phyloP scores from a whole-genome alignment of 169 alveolate genomes.

The Plasmodium inui region DNA sequence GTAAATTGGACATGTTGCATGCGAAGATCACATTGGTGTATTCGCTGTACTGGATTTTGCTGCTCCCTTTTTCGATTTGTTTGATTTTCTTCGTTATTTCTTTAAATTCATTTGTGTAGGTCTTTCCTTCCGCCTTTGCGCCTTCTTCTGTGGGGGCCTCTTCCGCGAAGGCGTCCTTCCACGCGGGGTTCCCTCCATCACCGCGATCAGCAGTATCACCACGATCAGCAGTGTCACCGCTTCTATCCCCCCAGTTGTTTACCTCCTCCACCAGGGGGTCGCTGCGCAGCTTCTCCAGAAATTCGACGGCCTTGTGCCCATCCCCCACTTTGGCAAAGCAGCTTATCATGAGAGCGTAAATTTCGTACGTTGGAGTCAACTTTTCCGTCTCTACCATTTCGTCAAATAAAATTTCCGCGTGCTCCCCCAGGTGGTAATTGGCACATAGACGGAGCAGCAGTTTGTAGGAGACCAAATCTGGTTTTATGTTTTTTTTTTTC shows the following conservation, averaged over 20 bases:
- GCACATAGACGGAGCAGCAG: constrained; percentile 43
- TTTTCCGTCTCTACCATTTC: constrained; percentile 67
- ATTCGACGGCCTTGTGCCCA: constrained; percentile 55
- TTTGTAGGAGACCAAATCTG: constrained; percentile 66
- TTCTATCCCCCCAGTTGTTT: neutral
- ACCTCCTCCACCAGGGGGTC: constrained; percentile 56
- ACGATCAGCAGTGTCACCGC: neutral
- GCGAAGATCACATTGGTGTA: constrained; percentile 73
- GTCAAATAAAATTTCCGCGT: constrained; percentile 64
- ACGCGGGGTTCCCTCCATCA: neutral
- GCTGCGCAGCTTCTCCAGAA: constrained; percentile 49
- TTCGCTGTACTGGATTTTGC: constrained; percentile 70
- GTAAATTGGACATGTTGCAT: constrained; percentile 55
- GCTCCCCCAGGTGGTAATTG: constrained; percentile 55
- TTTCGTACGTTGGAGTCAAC: constrained; percentile 65
- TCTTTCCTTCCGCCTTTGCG: neutral
- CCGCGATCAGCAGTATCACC: neutral
- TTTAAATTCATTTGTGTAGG: constrained; percentile 27
- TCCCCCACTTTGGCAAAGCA: constrained; percentile 62
- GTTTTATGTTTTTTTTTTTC: constrained; percentile 75
- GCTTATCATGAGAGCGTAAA: constrained; percentile 65
- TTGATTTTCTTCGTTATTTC: constrained; percentile 38
- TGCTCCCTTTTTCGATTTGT: constrained; percentile 35
- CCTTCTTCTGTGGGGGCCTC: neutral
- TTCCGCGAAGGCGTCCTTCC: constrained; percentile 16